phyloP scores from a whole-genome alignment of 2,329 filamentous ascomycete species.

The Diaporthe batatas region DNA sequence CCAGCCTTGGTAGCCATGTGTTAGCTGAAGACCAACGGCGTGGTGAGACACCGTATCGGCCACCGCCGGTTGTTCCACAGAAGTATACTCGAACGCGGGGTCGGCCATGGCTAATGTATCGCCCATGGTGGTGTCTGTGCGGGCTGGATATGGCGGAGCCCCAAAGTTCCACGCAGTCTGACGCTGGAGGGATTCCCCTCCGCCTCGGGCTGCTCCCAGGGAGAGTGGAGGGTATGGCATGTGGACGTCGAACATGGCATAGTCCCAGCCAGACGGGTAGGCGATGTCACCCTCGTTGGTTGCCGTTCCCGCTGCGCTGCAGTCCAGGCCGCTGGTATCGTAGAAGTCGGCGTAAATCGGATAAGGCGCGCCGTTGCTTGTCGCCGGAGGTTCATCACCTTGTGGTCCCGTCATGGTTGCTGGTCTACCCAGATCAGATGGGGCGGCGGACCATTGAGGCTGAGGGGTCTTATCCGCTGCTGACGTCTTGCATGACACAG shows the following conservation, averaged over 20 bases:
- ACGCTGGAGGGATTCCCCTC: not conserved
- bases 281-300: not conserved
- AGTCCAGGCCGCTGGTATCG: not conserved
- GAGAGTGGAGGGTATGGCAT: not conserved
- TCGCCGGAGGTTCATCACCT: not conserved
- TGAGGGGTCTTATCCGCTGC: not conserved
- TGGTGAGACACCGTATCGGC: not conserved
- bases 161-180: not conserved
- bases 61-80: not conserved
- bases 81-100: not conserved
- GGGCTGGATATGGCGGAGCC: not conserved
- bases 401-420: not conserved
- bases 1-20: not conserved
- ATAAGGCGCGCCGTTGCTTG: not conserved
- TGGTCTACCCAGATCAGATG: not conserved
- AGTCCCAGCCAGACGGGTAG: not conserved
- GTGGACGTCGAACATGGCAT: not conserved
- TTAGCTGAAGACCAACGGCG: no score
- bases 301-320: not conserved
- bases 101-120: not conserved
- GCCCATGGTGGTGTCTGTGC: not conserved
- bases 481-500: not conserved
- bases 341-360: not conserved
- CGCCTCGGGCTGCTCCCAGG: not conserved
- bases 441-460: not conserved